Evolutionary conservation across 2,329 filamentous ascomycete species (phyloP).

Genomic region (Ceratocystis colombiana): DNA sequence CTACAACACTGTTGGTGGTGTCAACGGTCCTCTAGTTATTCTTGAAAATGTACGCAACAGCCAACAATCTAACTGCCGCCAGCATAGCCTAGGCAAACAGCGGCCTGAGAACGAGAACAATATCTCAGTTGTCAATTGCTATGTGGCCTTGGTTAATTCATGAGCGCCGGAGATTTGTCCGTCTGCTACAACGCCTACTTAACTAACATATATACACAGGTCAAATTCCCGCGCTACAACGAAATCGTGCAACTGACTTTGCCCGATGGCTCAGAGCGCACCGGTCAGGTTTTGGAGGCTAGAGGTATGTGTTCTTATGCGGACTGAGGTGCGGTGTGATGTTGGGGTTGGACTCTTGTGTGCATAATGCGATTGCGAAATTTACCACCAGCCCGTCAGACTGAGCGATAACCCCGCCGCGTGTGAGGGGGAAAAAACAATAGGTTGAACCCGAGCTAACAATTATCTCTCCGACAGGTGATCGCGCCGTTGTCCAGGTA

Average conservation of each 20-base stretch:
- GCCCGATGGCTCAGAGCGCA: conserved; percentile 85
- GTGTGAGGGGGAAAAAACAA: conserved; percentile 20
- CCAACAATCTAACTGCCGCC: background rate
- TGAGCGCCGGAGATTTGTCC: no score
- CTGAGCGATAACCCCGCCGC: background rate
- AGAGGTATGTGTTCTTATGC: conserved; percentile 55
- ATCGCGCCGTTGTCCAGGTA: conserved; percentile 91
- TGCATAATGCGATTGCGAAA: conserved; percentile 8
- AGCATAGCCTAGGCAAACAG: background rate
- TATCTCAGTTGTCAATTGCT: background rate
- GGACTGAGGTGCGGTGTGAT: conserved; percentile 2
- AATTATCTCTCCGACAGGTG: conserved; percentile 46
- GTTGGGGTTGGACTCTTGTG: background rate
- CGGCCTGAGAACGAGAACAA: no score
- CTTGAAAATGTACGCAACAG: conserved; percentile 68
- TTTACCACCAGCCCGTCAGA: background rate
- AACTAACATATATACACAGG: conserved; percentile 41
- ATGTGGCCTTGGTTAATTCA: background rate
- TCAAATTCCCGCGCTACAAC: conserved; percentile 96
- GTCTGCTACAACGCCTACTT: conserved; percentile 3
- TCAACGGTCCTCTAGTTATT: conserved; percentile 96
- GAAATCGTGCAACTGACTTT: conserved; percentile 95
- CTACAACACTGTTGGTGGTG: conserved; percentile 97
- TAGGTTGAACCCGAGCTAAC: conserved; percentile 27
- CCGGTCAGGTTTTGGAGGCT: conserved; percentile 93